Percentiles rank a stretch among this genome's conserved stretches.
Conservation (phyloP, 2,329 filamentous ascomycete genomes). For the Cordyceps sp. region DNA sequence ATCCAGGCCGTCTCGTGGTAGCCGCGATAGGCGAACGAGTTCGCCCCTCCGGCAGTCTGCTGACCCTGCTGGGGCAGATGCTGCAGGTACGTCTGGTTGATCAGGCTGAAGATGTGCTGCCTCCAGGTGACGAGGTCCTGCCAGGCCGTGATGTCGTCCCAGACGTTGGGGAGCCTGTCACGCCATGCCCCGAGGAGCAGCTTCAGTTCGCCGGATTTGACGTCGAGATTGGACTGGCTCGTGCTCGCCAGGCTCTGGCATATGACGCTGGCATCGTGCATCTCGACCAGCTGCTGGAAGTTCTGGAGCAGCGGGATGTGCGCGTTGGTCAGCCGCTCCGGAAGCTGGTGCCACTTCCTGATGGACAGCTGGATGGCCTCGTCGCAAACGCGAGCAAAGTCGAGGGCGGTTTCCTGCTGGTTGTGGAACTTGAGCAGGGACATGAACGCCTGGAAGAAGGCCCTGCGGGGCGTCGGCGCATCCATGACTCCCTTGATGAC, state of each 20-base stretch:
- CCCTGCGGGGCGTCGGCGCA: conserved; percentile 79
- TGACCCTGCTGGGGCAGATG: conserved; percentile 60
- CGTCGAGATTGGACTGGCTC: conserved; percentile 69
- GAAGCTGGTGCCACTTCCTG: conserved; percentile 97
- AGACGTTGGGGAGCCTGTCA: conserved; percentile 88
- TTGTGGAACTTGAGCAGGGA: conserved; percentile 85
- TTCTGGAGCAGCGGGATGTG: conserved; percentile 92
- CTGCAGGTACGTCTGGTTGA: conserved; percentile 83
- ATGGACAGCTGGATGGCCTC: conserved; percentile 96
- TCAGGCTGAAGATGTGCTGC: conserved; percentile 95
- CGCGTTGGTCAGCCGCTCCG: conserved; percentile 79
- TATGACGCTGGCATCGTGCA: conserved; percentile 95
- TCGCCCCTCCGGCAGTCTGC: conserved; percentile 73
- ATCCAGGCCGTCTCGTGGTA: conserved; percentile 99
- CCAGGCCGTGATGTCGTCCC: conserved; percentile 99
- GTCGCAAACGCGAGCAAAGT: conserved; percentile 84
- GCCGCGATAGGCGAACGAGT: conserved; percentile 78
- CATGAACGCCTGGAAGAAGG: conserved; percentile 99
- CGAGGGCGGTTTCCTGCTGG: conserved; percentile 60
- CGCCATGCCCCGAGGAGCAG: conserved; percentile 87
- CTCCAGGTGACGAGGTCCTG: conserved; percentile 99
- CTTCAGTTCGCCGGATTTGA: conserved; percentile 91
- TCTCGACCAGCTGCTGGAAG: conserved; percentile 93
- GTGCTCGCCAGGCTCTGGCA: conserved; percentile 80
- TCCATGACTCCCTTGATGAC: conserved; percentile 97